These are phyloP conservation scores for Aethionema arabicum DNA, from an alignment of 345 rosid genomes.

Conservation along the genomic window DNA sequence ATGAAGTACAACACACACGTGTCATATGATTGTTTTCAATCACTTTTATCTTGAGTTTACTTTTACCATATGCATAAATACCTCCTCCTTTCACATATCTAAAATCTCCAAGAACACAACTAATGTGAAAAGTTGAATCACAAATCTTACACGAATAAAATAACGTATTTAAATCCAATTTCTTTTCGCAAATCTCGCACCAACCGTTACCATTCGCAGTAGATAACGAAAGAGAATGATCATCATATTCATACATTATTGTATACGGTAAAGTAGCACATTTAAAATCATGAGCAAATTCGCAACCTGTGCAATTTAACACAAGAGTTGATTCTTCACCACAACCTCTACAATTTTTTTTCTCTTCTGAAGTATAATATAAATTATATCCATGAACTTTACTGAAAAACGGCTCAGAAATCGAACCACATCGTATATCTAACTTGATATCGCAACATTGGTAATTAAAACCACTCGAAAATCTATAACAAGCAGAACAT, in stretches of 20 bases:
- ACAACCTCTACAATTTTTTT: not conserved
- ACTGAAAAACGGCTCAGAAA: not conserved
- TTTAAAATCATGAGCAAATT: not conserved
- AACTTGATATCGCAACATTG: not conserved
- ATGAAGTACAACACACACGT: too few species aligned
- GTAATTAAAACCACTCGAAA: not conserved
- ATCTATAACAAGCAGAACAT: not conserved
- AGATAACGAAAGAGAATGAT: conserved; percentile 9
- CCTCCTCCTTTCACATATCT: too few species aligned
- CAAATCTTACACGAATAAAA: too few species aligned
- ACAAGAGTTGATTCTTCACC: not conserved
- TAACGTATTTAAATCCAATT: too few species aligned
- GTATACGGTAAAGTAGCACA: not conserved
- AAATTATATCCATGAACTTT: not conserved
- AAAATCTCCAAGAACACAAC: too few species aligned
- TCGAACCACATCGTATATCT: not conserved
- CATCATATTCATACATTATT: not conserved
- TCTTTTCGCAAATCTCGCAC: not conserved
- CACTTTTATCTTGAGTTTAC: too few species aligned
- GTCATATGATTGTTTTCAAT: too few species aligned
- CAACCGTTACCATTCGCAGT: not conserved
- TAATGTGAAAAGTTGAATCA: too few species aligned
- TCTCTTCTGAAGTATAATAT: not conserved
- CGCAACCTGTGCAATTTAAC: not conserved
- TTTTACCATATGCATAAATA: too few species aligned